Evolutionary conservation across 1,284 basidiomycete genomes (phyloP), one percentile per base, ranked within the genome.

Genomic region (Cutaneotrichosporon sp.): DNA sequence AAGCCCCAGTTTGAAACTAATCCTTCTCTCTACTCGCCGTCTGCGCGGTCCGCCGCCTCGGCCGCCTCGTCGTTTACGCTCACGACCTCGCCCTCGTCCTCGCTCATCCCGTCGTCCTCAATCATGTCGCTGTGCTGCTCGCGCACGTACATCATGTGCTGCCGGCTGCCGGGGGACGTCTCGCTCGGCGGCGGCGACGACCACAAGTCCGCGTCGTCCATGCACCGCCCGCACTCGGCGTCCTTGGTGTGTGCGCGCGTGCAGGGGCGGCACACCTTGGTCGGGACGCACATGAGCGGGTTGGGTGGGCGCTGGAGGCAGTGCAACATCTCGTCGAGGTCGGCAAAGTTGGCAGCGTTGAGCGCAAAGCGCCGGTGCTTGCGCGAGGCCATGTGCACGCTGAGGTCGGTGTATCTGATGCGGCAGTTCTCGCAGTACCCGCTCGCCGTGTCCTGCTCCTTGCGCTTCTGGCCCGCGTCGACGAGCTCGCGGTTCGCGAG

Each of bases 391-490:
- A 92, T 84, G 75, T 99, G 97, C 67, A 83, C 79, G 65, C 87
- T 87, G 71, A 99, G 95, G 79, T 97, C 89, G 0, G 89, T 88
- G 74, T 95, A 99, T 76, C 93, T 92, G 59, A 86, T 74, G 24
- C 95, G 86, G 79, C 97, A 99, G 78, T 95, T 97, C 76, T 99
- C 97, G 80, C 97, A 99, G 80, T 98, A 99, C 11, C 97, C 97
- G 8, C 95, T 60, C 25, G 72, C 72, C 10, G 92, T 78, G 92
- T 97, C 72, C 85, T 89, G 56, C 86, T 89, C 80, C 92, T 91
- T 68, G n/a, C 67, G 72, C 59, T 73, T 77, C 55, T 66, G 60
- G 2, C 73, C 72, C 24, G 67, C 60, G 9, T 73, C 67, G 1
- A 77, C 75, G 49, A 72, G 72, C 42, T 70, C 67, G 50, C 72